phyloP scores from a whole-genome alignment of 805 yeast genomes.

The Tetrapisispora fleetii region DNA sequence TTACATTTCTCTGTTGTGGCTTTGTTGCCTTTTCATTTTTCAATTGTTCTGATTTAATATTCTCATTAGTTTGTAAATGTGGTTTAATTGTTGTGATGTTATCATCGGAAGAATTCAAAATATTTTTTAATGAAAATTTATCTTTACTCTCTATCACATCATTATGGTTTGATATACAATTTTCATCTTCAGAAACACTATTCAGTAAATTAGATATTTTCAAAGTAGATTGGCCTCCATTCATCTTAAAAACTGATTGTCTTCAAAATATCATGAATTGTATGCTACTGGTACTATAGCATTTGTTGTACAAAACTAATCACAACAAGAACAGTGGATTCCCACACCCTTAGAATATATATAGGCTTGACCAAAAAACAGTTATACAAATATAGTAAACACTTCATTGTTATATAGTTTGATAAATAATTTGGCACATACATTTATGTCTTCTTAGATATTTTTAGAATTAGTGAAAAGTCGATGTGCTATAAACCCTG shows the following conservation, averaged over 20 bases:
- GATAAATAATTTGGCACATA: too few species aligned
- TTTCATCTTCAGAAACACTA: not conserved
- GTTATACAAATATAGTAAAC: too few species aligned
- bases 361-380: too few species aligned
- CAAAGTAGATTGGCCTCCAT: not conserved
- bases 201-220: constrained; percentile 1
- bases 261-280: not conserved
- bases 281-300: not conserved
- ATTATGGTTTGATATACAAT: not conserved
- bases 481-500: too few species aligned
- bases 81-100: not conserved
- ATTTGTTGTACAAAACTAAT: too few species aligned
- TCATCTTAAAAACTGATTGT: not conserved
- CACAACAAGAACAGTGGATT: too few species aligned
- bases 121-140: not conserved
- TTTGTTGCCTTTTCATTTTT: not conserved
- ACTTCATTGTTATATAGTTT: too few species aligned
- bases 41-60: not conserved
- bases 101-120: not conserved
- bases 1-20: not conserved
- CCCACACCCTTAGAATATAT: too few species aligned
- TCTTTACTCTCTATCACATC: not conserved
- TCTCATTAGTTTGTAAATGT: not conserved
- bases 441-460: too few species aligned
- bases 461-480: too few species aligned